Evolutionary conservation across 768 basidiomycete species (phyloP).

Genomic region (Dentipellis sp.): DNA sequence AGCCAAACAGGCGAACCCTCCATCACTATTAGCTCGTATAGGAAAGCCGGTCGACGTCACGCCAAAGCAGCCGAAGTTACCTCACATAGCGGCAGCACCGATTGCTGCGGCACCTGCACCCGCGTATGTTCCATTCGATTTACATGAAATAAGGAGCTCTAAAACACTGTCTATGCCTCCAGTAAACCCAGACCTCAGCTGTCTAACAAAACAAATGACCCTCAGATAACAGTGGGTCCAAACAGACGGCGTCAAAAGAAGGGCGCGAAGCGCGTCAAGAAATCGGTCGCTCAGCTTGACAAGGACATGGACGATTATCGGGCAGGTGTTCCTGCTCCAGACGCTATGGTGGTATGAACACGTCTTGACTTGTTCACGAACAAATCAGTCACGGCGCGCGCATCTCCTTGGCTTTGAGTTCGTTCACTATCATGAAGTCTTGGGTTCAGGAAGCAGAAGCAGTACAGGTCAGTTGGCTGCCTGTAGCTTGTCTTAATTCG

Average conservation of each 20-base stretch:
- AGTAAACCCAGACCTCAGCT: constrained; percentile 3
- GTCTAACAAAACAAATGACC: constrained; percentile 1
- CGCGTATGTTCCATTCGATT: neutral
- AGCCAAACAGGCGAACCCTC: constrained; percentile 19
- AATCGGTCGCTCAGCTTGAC: constrained; percentile 59
- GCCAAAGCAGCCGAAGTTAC: neutral
- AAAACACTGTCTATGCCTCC: neutral
- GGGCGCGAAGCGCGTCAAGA: constrained; percentile 67
- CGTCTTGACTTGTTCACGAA: neutral
- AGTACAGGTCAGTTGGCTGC: no score
- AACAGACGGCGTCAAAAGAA: constrained; percentile 52
- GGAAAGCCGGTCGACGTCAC: constrained; percentile 12
- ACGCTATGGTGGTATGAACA: no score
- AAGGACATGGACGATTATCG: constrained; percentile 77
- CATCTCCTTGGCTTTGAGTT: neutral
- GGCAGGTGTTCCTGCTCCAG: constrained; percentile 20
- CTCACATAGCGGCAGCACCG: neutral
- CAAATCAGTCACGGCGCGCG: neutral
- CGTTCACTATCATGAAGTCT: neutral
- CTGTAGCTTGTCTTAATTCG: no score
- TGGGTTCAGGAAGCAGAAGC: no score
- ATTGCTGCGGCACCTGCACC: neutral
- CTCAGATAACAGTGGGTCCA: constrained; percentile 4
- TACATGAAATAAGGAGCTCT: neutral
- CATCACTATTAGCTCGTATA: constrained; percentile 32